A percentile compares a stretch with the other conserved stretches of the same genome.
Evolutionary conservation across 2,329 filamentous ascomycete genomes (phyloP).

Genomic region (Fusarium metavorans): DNA sequence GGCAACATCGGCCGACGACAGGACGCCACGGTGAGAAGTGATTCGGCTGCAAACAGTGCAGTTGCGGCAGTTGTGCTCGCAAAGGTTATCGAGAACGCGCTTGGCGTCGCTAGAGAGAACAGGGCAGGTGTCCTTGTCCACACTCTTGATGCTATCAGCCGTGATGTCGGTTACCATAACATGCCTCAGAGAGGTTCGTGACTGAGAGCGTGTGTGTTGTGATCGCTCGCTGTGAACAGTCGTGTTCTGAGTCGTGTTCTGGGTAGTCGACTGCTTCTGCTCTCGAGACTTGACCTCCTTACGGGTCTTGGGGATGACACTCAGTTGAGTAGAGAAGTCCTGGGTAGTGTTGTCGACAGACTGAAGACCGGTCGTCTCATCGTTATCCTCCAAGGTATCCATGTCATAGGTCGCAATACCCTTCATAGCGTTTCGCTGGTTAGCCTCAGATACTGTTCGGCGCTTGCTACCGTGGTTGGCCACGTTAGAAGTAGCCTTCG

Average conservation of each 20-base stretch:
- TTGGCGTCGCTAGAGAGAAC: constrained; percentile 64
- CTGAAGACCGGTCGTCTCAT: constrained; percentile 51
- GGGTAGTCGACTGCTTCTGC: constrained; percentile 32
- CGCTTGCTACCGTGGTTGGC: constrained; percentile 60
- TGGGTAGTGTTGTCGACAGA: constrained; percentile 51
- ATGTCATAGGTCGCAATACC: constrained; percentile 36
- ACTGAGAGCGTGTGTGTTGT: constrained; percentile 42
- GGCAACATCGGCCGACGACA: constrained; percentile 53
- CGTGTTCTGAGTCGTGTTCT: constrained; percentile 35
- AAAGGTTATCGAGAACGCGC: constrained; percentile 65
- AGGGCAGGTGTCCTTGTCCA: constrained; percentile 53
- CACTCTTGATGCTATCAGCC: constrained; percentile 38
- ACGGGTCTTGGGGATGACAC: constrained; percentile 42
- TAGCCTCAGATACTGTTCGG: constrained; percentile 44
- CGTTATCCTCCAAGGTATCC: constrained; percentile 47
- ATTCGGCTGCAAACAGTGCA: constrained; percentile 70
- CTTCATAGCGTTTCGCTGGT: constrained; percentile 37
- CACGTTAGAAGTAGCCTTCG: constrained; percentile 47
- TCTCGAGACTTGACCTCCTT: constrained; percentile 36
- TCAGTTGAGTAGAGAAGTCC: constrained; percentile 50
- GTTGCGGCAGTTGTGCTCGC: constrained; percentile 67
- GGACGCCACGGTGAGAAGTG: constrained; percentile 55
- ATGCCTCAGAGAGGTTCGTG: constrained; percentile 44
- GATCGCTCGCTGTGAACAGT: constrained; percentile 43
- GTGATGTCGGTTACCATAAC: constrained; percentile 39